Evolutionary conservation across 805 yeast genomes (phyloP), one percentile per base, ranked within the genome.

Genomic region (Suhomyces vadensis): DNA sequence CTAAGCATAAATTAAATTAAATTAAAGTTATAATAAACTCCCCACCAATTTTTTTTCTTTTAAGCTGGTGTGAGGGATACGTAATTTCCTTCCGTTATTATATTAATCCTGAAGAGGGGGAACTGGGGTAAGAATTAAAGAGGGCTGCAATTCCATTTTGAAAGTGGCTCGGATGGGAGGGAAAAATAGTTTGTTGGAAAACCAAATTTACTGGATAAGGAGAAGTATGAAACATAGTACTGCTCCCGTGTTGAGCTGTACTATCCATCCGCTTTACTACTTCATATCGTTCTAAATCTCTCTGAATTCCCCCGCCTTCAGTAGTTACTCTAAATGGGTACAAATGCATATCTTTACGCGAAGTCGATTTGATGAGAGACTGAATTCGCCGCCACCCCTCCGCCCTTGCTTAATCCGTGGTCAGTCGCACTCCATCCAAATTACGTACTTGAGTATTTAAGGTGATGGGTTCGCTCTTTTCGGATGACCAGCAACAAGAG

Each of bases 401-500:
- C 37, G 11, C 42, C 13, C 37, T 31, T 13, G 23, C 33, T 17
- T 29, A 21, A 17, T 31, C 31, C 29, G 24, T 31, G 35, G 17
- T 31, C 37, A 31, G 24, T 41, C 38, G 41, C 41, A 26, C 41
- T 27, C 5, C 2, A 26, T 26, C 41, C 20, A 11, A 21, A 38
- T 8, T 11, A 21, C 5, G 41, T 17, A 8, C 3, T 24, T 17
- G 29, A 14, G 22, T 26, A 37, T 37, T 14, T 38, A 37, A 23
- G 6, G 31, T 19, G 31, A 37, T 23, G 31, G 31, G 29, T 20
- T 43, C 37, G 42, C 42, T 42, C 25, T 42, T 26, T 35, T 21
- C 31, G 22, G 33, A 35, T 29, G 19, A 9, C 33, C 9, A 29
- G 20, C 20, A 14, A 14, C 33, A 29, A 29, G 8, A 16, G 33